Base-by-base conservation (phyloP, 768 basidiomycete genomes). In the Leccinum uliginosum region DNA sequence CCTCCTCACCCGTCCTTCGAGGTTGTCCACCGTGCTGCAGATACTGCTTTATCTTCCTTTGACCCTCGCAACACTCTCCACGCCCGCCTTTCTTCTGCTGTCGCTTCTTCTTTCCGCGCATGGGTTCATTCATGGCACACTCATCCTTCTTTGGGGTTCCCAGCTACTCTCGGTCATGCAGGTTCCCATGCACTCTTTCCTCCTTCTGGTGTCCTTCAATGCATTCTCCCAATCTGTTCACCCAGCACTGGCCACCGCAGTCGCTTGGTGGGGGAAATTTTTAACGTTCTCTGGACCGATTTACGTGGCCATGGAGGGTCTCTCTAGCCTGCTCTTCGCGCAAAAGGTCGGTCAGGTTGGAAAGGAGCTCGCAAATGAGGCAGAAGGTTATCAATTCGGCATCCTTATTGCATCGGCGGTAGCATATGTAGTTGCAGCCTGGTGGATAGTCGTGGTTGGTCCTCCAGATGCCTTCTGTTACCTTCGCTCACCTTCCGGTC, bases 141-240 rank as follows among this genome's bases (percentile, higher is more conserved):
- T 92, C 65, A 76, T 83, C 57, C 78, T 89, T 43, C 62, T 90
- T 56, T 89, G 84, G 83, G 83, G 83, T 55, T 89, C 88, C 12
- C 76, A 83, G 47, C 80, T 83, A 14, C 78, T 93, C 51, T 84
- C 89, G 14, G 78, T 93, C 57, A 76, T 92, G 55, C 91, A 93
- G 73, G 81, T 93, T 30, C 91, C 91, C 9, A 85, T 91, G 77
- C 91, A 93, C 69, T 85, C 91, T 0, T 90, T 93, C 72, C 80
- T 93, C 32, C 83, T 93, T 44, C 85, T 93, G 50, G 82, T 93
- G 56, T 89, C 83, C 69, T 93, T 93, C 80, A 93, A 93, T 68
- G 79, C 85, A 35, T 92, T 91, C 71, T 83, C 89, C 2, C 78
- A 85, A 21, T 74, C 83, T 24, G 80, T 82, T 23, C 78, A 81